Percentiles rank a stretch among this genome's conserved stretches.
These are phyloP conservation scores for Neofusicoccum cordaticola DNA, from an alignment of 2,329 filamentous ascomycete species.

Conservation along the genomic window DNA sequence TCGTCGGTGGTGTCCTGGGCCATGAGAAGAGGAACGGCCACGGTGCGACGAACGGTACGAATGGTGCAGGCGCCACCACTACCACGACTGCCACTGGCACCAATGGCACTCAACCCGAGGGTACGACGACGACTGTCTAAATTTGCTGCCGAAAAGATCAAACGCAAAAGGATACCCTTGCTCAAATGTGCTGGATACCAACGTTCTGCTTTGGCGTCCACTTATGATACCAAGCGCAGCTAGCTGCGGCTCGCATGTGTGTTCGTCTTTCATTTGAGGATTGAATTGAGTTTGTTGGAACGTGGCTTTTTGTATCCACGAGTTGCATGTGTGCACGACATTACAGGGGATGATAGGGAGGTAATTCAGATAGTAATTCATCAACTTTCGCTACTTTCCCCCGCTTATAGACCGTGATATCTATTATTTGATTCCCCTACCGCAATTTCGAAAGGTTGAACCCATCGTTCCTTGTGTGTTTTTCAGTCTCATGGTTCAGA, in stretches of 20 bases:
- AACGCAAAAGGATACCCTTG: not conserved
- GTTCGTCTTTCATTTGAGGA: not conserved
- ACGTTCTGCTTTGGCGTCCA: not conserved
- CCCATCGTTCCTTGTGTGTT: too few relatives aligned
- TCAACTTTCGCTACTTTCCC: not conserved
- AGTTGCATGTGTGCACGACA: not conserved
- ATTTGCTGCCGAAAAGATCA: too few relatives aligned
- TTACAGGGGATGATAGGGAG: not conserved
- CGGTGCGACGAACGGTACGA: constrained; percentile 13
- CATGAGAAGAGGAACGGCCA: constrained; percentile 22
- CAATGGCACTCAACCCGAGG: not conserved
- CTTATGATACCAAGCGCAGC: constrained; percentile 12
- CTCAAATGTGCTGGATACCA: not conserved
- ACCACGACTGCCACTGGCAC: not conserved
- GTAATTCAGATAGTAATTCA: not conserved
- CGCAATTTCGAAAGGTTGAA: too few relatives aligned
- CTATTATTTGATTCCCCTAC: too few relatives aligned
- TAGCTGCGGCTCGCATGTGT: constrained; percentile 1
- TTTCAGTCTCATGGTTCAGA: too few relatives aligned
- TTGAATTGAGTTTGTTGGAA: too few relatives aligned
- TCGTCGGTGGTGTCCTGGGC: constrained; percentile 21
- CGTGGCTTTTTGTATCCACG: too few relatives aligned
- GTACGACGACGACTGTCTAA: not conserved
- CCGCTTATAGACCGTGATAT: too few relatives aligned
- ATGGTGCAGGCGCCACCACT: not conserved